Conservation (phyloP, 495 filamentous ascomycete genomes). For the Xylaria scruposa region DNA sequence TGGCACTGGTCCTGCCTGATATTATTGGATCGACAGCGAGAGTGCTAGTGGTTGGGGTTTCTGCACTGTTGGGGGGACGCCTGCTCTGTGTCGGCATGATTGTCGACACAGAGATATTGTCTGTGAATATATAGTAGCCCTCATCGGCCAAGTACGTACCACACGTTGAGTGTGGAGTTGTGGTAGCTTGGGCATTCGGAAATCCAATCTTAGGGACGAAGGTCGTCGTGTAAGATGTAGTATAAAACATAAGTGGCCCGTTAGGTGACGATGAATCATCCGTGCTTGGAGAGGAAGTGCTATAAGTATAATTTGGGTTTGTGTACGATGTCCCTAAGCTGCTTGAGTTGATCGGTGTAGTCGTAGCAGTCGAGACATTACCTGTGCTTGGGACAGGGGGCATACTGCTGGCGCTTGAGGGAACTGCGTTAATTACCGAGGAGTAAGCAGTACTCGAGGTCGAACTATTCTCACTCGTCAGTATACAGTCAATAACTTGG, state of each 20-base stretch:
- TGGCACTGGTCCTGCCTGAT: conserved; percentile 28
- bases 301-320: too few species aligned
- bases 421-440: too few species aligned
- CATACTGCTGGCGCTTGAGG: too few species aligned
- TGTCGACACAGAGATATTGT: conserved; percentile 29
- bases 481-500: not conserved
- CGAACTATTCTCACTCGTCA: conserved; percentile 4
- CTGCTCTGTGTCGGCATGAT: not conserved
- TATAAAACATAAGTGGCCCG: too few species aligned
- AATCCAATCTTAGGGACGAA: too few species aligned
- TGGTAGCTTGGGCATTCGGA: conserved; percentile 9
- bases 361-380: too few species aligned
- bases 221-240: too few species aligned
- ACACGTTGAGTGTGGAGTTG: conserved; percentile 29
- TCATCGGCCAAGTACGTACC: conserved; percentile 25
- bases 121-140: conserved; percentile 32
- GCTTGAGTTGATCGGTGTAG: too few species aligned
- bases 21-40: not conserved
- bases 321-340: too few species aligned
- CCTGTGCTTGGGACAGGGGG: too few species aligned
- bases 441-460: conserved; percentile 10
- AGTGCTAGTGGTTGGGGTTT: conserved; percentile 28
- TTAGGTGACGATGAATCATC: too few species aligned
- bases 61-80: not conserved
- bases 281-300: too few species aligned